phyloP scores from a whole-genome alignment of 192 early-diverging fungal species.

The Coemansia guatemalensis region DNA sequence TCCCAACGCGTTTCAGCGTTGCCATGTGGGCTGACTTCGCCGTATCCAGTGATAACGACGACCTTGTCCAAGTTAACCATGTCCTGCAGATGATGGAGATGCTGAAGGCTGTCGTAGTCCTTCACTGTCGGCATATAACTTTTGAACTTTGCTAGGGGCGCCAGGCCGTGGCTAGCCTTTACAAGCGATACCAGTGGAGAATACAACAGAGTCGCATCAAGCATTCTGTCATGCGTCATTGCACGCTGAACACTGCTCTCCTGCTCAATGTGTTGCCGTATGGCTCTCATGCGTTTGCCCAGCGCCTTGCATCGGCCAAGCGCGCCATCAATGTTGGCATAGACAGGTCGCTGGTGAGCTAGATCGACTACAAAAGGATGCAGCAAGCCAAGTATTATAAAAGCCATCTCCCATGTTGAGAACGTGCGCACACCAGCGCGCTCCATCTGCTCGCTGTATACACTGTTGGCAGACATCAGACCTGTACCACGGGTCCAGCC shows the following conservation, averaged over 20 bases:
- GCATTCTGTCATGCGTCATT: background rate
- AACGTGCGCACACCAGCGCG: constrained; percentile 84
- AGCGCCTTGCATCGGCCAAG: constrained; percentile 64
- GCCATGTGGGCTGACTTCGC: constrained; percentile 90
- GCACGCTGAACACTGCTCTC: background rate
- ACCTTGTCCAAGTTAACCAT: constrained; percentile 91
- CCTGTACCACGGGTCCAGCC: constrained; percentile 96
- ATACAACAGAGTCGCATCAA: constrained; percentile 1
- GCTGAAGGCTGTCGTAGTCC: constrained; percentile 62
- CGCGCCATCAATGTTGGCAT: constrained; percentile 87
- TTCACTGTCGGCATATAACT: constrained; percentile 80
- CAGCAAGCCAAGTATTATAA: constrained; percentile 88
- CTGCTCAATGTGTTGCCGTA: constrained; percentile 2
- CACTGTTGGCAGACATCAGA: constrained; percentile 87
- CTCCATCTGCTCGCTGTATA: constrained; percentile 81
- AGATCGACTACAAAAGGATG: constrained; percentile 74
- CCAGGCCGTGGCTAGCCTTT: background rate
- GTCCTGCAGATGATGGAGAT: constrained; percentile 64
- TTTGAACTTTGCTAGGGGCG: constrained; percentile 86
- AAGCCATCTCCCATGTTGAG: constrained; percentile 89
- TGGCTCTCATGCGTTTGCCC: background rate
- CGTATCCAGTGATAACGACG: constrained; percentile 87
- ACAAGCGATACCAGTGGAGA: background rate
- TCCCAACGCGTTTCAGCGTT: constrained; percentile 92
- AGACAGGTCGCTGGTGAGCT: constrained; percentile 73